Conservation (phyloP, 2,329 filamentous ascomycete genomes). For the Leptographium wingfieldii region DNA sequence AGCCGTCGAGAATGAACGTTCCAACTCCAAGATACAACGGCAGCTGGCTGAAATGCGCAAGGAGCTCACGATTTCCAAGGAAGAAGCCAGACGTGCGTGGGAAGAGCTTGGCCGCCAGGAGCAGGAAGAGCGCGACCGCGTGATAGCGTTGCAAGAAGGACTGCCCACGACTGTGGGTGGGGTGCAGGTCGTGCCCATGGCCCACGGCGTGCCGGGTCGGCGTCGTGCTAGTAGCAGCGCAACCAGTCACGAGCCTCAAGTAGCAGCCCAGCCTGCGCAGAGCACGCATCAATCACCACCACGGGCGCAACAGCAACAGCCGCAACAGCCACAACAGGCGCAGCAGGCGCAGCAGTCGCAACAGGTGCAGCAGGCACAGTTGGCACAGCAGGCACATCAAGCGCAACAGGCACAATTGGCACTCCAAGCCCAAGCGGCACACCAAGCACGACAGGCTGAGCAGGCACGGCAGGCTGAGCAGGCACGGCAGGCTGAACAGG, state of each 20-base stretch:
- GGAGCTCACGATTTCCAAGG: slow-evolving; percentile 87
- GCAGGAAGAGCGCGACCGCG: slow-evolving; percentile 83
- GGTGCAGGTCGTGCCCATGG: slow-evolving; percentile 92
- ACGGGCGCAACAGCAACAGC: not conserved
- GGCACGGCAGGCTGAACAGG: not conserved
- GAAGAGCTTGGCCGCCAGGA: slow-evolving; percentile 90
- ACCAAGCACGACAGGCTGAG: slow-evolving; percentile 22
- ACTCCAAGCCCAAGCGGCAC: slow-evolving; percentile 21
- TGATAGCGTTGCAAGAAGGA: slow-evolving; percentile 72
- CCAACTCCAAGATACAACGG: slow-evolving; percentile 59
- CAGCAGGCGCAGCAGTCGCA: slow-evolving; percentile 3
- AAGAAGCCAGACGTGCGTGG: slow-evolving; percentile 91
- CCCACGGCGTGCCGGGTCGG: slow-evolving; percentile 51
- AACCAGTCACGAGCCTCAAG: slow-evolving; percentile 18
- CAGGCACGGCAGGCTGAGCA: slow-evolving; percentile 14
- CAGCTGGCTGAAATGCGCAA: slow-evolving; percentile 82
- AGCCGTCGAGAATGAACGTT: slow-evolving; percentile 53
- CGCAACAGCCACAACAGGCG: not conserved
- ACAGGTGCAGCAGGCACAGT: not conserved
- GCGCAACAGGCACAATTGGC: slow-evolving; percentile 20
- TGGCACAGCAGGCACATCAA: not conserved
- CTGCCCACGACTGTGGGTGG: slow-evolving; percentile 82
- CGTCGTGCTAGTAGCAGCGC: slow-evolving; percentile 27
- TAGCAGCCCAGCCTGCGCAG: slow-evolving; percentile 15
- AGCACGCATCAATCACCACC: not conserved